phyloP scores from a whole-genome alignment of 192 early-diverging fungal species.

The Linderina pennispora region DNA sequence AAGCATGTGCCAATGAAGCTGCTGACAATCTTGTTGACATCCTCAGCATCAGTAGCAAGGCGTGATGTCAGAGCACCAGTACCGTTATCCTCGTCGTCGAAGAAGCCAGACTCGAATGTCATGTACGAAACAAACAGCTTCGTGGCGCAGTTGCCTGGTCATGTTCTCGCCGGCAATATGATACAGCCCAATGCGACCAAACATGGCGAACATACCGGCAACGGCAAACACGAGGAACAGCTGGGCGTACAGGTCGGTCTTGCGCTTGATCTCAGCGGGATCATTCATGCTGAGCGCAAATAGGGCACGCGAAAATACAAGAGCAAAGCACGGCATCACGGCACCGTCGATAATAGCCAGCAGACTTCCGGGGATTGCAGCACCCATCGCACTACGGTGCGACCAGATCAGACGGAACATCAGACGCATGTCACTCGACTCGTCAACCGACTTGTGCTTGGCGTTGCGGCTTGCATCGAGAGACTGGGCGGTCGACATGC shows the following conservation, averaged over 20 bases:
- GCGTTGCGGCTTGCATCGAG: neutral
- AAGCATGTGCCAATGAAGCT: neutral
- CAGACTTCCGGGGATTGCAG: slow-evolving; percentile 15
- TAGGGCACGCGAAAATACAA: slow-evolving; percentile 1
- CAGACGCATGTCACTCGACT: slow-evolving; percentile 21
- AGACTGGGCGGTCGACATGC: neutral
- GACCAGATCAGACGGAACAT: slow-evolving; percentile 9
- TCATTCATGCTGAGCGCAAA: neutral
- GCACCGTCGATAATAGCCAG: slow-evolving; percentile 22
- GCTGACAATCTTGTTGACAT: slow-evolving; percentile 10
- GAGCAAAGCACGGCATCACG: slow-evolving; percentile 1
- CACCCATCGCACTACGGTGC: slow-evolving; percentile 24
- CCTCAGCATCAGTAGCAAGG: slow-evolving; percentile 56
- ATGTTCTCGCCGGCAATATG: slow-evolving; percentile 49
- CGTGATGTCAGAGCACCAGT: slow-evolving; percentile 57
- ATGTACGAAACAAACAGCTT: slow-evolving; percentile 53
- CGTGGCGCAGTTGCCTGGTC: slow-evolving; percentile 48
- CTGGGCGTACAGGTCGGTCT: slow-evolving; percentile 10
- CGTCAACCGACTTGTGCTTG: slow-evolving; percentile 10
- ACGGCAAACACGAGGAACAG: slow-evolving; percentile 28
- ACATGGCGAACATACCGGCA: slow-evolving; percentile 37
- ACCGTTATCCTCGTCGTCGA: slow-evolving; percentile 55
- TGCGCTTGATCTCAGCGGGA: slow-evolving; percentile 16
- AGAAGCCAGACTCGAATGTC: slow-evolving; percentile 59
- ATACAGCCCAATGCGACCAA: slow-evolving; percentile 42